Evolutionary conservation across 805 yeast species (phyloP).

Genomic region (Candida chauliodis): DNA sequence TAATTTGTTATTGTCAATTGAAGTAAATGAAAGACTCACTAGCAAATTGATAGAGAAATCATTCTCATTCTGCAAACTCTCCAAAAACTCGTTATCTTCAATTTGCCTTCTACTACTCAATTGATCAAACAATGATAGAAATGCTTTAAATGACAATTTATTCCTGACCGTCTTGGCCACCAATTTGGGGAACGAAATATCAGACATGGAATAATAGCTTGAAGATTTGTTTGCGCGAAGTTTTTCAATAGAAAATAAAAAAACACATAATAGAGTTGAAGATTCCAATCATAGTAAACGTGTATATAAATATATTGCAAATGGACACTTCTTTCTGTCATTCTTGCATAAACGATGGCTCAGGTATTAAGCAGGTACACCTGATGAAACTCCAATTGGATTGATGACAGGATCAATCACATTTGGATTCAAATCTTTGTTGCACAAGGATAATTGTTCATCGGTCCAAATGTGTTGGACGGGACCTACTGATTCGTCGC

Average conservation of each 20-base stretch:
- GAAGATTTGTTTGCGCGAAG: conserved; percentile 1
- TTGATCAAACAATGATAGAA: conserved; percentile 26
- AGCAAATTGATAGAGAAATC: conserved; percentile 13
- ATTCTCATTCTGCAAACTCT: conserved; percentile 15
- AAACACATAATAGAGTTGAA: too few species aligned
- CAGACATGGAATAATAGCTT: conserved; percentile 4
- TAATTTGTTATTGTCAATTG: conserved; percentile 14
- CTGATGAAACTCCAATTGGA: conserved; percentile 70
- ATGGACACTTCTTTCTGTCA: conserved; percentile 1
- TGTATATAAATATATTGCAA: background rate
- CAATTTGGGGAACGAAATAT: conserved; percentile 13
- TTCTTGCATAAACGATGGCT: background rate
- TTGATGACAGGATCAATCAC: conserved; percentile 60
- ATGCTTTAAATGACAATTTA: conserved; percentile 20
- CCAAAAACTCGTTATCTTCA: conserved; percentile 4
- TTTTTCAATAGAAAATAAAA: too few species aligned
- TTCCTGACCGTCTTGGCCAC: conserved; percentile 19
- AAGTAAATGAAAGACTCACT: conserved; percentile 17
- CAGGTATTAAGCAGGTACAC: conserved; percentile 37
- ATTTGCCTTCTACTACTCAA: conserved; percentile 15
- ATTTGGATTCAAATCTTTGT: conserved; percentile 62
- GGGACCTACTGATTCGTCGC: conserved; percentile 41
- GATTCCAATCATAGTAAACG: too few species aligned
- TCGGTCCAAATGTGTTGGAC: conserved; percentile 85
- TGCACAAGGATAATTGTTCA: conserved; percentile 62